These are phyloP conservation scores for Straminergon stramineum DNA, from an alignment of 225 moss, liverwort and hornwort genomes.

Conservation along the genomic window DNA sequence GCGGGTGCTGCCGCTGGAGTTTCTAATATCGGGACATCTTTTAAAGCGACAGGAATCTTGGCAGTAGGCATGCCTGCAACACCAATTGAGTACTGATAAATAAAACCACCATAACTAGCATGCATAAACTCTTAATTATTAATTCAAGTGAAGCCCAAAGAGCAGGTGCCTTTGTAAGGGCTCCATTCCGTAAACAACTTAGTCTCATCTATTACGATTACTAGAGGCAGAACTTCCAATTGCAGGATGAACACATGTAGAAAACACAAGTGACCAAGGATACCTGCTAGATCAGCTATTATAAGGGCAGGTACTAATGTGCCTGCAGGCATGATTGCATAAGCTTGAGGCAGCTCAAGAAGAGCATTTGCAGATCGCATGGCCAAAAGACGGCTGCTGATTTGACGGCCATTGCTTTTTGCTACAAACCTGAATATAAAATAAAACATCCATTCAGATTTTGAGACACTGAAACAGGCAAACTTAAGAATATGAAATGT, in stretches of 20 bases:
- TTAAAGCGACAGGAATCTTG: background rate
- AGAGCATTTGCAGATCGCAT: slow-evolving; percentile 96
- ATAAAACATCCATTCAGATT: background rate
- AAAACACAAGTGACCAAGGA: background rate
- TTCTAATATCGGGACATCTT: background rate
- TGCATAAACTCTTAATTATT: background rate
- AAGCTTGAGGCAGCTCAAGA: slow-evolving; percentile 69
- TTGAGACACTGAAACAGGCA: background rate
- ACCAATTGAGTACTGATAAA: background rate
- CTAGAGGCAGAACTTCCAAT: background rate
- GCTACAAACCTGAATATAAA: slow-evolving; percentile 64
- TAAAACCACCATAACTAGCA: background rate
- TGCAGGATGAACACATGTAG: background rate
- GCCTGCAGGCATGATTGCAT: slow-evolving; percentile 59
- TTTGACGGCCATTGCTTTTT: slow-evolving; percentile 68
- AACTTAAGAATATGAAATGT: background rate
- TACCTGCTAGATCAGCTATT: slow-evolving; percentile 63
- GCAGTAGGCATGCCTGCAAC: slow-evolving; percentile 35
- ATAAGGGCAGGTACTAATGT: slow-evolving; percentile 61
- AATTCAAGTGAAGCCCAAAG: background rate
- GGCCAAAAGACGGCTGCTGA: slow-evolving; percentile 83
- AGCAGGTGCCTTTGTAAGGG: background rate
- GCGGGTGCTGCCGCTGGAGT: background rate
- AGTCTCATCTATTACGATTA: background rate
- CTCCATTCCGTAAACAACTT: background rate